Conservation (phyloP, 2,329 filamentous ascomycete species). For the Cladophialophora chaetospira region DNA sequence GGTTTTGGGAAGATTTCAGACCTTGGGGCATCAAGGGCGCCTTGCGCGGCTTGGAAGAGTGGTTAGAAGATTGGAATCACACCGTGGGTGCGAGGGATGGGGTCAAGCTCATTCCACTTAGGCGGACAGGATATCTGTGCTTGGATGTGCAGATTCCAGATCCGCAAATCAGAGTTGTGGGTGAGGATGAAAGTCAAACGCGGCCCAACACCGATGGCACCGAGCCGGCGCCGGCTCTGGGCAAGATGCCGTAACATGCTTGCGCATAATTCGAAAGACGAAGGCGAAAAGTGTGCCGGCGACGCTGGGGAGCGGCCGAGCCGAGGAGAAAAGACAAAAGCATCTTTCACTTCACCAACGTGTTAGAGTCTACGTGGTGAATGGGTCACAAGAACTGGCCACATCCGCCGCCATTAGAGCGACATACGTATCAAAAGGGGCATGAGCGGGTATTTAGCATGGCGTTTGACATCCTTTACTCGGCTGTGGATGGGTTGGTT, state of each 20-base stretch:
- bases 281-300: not conserved
- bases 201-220: slow-evolving; percentile 10
- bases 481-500: too few species aligned
- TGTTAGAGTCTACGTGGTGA: too few species aligned
- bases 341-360: too few species aligned
- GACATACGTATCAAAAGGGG: too few species aligned
- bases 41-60: slow-evolving; percentile 70
- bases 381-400: too few species aligned
- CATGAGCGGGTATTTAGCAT: too few species aligned
- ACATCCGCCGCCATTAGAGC: too few species aligned
- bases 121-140: slow-evolving; percentile 83
- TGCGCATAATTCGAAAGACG: not conserved
- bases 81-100: slow-evolving; percentile 61
- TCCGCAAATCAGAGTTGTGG: slow-evolving; percentile 50
- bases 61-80: slow-evolving; percentile 84
- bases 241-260: slow-evolving; percentile 2
- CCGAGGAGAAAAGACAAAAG: too few species aligned
- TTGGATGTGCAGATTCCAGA: slow-evolving; percentile 55
- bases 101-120: slow-evolving; percentile 75
- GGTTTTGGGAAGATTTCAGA: slow-evolving; percentile 91
- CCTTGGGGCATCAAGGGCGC: slow-evolving; percentile 66
- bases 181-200: slow-evolving; percentile 29
- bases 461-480: too few species aligned
- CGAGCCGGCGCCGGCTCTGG: not conserved
- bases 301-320: too few species aligned